These are phyloP conservation scores for Monilinia fructigena DNA, from an alignment of 2,329 filamentous ascomycete species.

Conservation along the genomic window DNA sequence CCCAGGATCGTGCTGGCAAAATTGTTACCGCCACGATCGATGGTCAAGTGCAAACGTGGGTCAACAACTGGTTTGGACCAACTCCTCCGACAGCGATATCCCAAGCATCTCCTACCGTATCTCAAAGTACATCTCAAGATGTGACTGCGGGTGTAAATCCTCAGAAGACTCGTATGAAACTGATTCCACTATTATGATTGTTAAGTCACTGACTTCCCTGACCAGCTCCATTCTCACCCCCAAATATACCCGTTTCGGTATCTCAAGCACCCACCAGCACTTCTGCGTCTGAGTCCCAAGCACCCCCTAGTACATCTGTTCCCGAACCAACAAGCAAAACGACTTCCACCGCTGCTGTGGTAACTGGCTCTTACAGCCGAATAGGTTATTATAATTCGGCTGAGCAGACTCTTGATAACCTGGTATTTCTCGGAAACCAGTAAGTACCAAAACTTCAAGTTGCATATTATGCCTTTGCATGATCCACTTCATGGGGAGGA, in stretches of 20 bases:
- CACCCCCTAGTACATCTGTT: background rate
- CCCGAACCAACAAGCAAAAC: slow-evolving; percentile 27
- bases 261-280: background rate
- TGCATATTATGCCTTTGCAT: background rate
- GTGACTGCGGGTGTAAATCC: background rate
- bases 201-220: background rate
- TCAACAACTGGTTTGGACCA: slow-evolving; percentile 20
- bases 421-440: slow-evolving; percentile 58
- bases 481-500: too few relatives aligned
- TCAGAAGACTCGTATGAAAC: background rate
- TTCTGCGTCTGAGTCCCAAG: background rate
- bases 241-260: background rate
- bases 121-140: background rate
- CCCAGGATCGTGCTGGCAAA: background rate
- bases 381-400: slow-evolving; percentile 50
- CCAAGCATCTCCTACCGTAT: background rate
- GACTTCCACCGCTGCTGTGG: slow-evolving; percentile 1
- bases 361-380: slow-evolving; percentile 42
- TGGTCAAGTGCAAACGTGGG: slow-evolving; percentile 20
- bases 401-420: slow-evolving; percentile 47
- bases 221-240: background rate
- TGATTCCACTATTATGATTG: background rate
- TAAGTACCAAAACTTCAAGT: background rate
- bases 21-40: slow-evolving; percentile 18
- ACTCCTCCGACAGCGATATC: background rate